Conservation (phyloP, 352 stramenopile species). For the Albugo laibachii region DNA sequence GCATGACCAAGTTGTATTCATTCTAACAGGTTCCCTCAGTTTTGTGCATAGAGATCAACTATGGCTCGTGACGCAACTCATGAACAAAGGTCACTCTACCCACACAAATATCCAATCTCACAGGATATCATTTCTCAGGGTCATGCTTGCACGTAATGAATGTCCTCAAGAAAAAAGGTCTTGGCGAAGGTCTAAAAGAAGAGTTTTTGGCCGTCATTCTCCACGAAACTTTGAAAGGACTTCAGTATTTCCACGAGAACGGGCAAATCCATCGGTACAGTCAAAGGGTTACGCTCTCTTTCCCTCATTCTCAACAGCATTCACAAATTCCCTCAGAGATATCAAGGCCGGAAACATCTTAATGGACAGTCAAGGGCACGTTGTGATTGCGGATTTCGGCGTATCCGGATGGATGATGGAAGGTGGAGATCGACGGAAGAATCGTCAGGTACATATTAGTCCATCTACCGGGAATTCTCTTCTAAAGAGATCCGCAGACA, state of each 20-base stretch:
- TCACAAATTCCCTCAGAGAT: constrained; percentile 29
- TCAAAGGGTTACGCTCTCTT: not conserved
- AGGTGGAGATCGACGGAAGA: constrained; percentile 82
- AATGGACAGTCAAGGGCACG: constrained; percentile 83
- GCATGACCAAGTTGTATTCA: not conserved
- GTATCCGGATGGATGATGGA: constrained; percentile 97
- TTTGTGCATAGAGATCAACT: constrained; percentile 96
- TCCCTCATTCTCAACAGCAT: not conserved
- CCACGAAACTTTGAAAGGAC: constrained; percentile 89
- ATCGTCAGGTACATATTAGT: constrained; percentile 23
- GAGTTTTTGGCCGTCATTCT: constrained; percentile 95
- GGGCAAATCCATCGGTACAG: constrained; percentile 88
- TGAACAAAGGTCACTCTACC: constrained; percentile 83
- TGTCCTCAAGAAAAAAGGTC: constrained; percentile 77
- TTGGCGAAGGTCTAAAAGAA: constrained; percentile 82
- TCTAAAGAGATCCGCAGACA: constrained; percentile 38
- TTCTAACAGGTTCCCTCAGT: constrained; percentile 9
- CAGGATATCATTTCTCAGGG: constrained; percentile 13
- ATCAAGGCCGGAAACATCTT: constrained; percentile 98
- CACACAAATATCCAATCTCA: not conserved
- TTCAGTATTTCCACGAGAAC: constrained; percentile 99
- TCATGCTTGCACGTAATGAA: constrained; percentile 96
- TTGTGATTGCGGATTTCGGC: constrained; percentile 97
- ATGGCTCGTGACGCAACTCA: constrained; percentile 97
- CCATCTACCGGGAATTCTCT: not conserved